Evolutionary conservation across 2,329 filamentous ascomycete species (phyloP).

Genomic region (Xylaria polymorpha): DNA sequence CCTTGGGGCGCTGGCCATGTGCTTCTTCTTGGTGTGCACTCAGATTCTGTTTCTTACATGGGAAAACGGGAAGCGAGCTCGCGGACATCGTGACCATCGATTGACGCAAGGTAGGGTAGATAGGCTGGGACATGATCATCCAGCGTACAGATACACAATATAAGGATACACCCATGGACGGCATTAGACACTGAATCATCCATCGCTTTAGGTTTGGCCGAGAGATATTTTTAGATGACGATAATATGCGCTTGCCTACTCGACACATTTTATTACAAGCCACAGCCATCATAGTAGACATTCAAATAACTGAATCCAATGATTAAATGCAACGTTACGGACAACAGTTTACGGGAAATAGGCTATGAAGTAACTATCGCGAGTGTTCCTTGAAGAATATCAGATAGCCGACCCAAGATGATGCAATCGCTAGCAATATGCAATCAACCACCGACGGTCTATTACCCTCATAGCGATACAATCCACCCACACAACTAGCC

Average conservation of each 20-base stretch:
- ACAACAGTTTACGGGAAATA: not conserved
- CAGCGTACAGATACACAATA: constrained; percentile 35
- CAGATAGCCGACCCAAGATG: not conserved
- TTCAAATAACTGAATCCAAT: not conserved
- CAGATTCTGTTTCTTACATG: constrained; percentile 32
- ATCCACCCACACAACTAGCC: not conserved
- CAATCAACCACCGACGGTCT: constrained; percentile 3
- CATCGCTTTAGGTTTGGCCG: not conserved
- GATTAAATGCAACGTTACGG: not conserved
- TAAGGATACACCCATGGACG: constrained; percentile 1
- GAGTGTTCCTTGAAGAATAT: not conserved
- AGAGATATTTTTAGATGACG: not conserved
- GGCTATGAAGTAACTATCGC: not conserved
- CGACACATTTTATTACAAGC: not conserved
- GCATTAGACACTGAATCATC: no score
- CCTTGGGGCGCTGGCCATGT: constrained; percentile 34
- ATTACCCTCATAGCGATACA: constrained; percentile 3
- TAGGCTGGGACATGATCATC: constrained; percentile 36
- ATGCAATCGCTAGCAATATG: constrained; percentile 1
- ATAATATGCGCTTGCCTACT: not conserved
- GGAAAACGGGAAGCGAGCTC: constrained; percentile 34
- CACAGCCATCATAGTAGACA: not conserved
- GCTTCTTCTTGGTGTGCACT: constrained; percentile 27
- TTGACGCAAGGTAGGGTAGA: constrained; percentile 22
- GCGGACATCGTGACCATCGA: constrained; percentile 29